These are phyloP conservation scores for Infundibulicybe gibba DNA, from an alignment of 768 basidiomycete genomes.

Conservation along the genomic window DNA sequence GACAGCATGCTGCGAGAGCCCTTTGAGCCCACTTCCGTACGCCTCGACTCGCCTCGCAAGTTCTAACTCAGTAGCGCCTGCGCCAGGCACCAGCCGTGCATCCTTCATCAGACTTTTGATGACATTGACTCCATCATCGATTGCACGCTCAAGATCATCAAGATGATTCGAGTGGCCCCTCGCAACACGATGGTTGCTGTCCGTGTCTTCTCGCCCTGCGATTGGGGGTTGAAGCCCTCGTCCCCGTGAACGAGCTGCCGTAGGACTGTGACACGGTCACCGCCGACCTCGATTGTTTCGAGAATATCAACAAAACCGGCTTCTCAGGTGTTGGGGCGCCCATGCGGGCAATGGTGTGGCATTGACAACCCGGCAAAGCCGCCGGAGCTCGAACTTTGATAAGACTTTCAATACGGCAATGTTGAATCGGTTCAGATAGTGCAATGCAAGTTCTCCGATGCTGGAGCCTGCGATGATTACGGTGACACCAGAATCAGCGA, in stretches of 20 bases:
- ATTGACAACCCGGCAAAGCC: slow-evolving; percentile 91
- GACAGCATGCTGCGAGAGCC: slow-evolving; percentile 91
- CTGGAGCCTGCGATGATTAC: slow-evolving; percentile 91
- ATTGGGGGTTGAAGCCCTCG: slow-evolving; percentile 50
- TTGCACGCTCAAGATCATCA: slow-evolving; percentile 93
- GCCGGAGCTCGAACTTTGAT: slow-evolving; percentile 95
- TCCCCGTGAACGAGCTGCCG: slow-evolving; percentile 75
- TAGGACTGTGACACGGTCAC: slow-evolving; percentile 96
- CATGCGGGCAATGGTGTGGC: slow-evolving; percentile 95
- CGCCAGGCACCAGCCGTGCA: slow-evolving; percentile 85
- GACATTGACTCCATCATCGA: slow-evolving; percentile 96
- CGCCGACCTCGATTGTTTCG: slow-evolving; percentile 94
- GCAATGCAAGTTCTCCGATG: slow-evolving; percentile 93
- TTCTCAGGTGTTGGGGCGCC: slow-evolving; percentile 97
- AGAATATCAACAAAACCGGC: slow-evolving; percentile 92
- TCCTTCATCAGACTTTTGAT: slow-evolving; percentile 93
- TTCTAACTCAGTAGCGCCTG: slow-evolving; percentile 92
- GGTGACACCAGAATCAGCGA: slow-evolving; percentile 92
- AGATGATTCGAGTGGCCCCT: slow-evolving; percentile 93
- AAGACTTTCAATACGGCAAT: slow-evolving; percentile 97
- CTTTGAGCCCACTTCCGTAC: slow-evolving; percentile 86
- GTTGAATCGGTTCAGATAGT: slow-evolving; percentile 91
- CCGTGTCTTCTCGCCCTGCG: slow-evolving; percentile 65
- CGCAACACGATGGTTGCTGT: slow-evolving; percentile 95
- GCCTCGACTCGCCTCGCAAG: slow-evolving; percentile 80